A percentile compares a stretch with the other conserved stretches of the same genome.
Evolutionary conservation across 495 filamentous ascomycete genomes (phyloP).

Genomic region (Glonium stellatum): DNA sequence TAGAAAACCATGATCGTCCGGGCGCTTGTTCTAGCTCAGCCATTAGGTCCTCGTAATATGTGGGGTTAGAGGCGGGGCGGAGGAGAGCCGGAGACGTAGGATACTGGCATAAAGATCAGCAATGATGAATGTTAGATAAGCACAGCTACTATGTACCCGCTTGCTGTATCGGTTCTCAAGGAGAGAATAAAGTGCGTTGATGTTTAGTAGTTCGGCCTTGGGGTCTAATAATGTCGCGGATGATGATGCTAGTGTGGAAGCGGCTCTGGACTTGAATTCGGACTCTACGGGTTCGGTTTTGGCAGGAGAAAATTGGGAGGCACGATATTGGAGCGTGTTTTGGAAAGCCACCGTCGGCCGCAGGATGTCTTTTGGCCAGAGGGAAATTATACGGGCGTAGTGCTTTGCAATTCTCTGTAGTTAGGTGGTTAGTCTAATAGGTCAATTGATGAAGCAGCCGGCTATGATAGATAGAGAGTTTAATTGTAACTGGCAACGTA

Average conservation of each 20-base stretch:
- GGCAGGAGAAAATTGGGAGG: slow-evolving; percentile 28
- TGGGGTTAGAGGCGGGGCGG: slow-evolving; percentile 65
- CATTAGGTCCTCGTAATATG: slow-evolving; percentile 66
- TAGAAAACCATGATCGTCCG: slow-evolving; percentile 28
- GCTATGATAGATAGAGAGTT: not conserved
- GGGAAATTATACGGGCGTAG: slow-evolving; percentile 60
- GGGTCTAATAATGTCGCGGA: slow-evolving; percentile 10
- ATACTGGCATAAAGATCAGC: slow-evolving; percentile 43
- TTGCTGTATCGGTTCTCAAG: slow-evolving; percentile 65
- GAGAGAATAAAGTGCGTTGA: slow-evolving; percentile 68
- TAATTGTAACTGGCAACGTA: slow-evolving; percentile 2
- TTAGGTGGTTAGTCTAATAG: not conserved
- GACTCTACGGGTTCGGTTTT: slow-evolving; percentile 3
- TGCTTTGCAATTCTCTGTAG: slow-evolving; percentile 38
- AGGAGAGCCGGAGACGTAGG: slow-evolving; percentile 55
- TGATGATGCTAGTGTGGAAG: slow-evolving; percentile 19
- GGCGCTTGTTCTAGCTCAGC: slow-evolving; percentile 43
- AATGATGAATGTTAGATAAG: not conserved
- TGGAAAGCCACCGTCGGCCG: slow-evolving; percentile 74
- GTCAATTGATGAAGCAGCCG: slow-evolving; percentile 16
- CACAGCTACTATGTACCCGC: slow-evolving; percentile 37
- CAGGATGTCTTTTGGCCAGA: slow-evolving; percentile 72
- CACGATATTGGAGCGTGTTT: slow-evolving; percentile 55
- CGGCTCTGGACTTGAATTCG: slow-evolving; percentile 2
- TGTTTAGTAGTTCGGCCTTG: slow-evolving; percentile 48